Conservation (phyloP, 208 protist genomes). For the Trichomonas vaginalis region DNA sequence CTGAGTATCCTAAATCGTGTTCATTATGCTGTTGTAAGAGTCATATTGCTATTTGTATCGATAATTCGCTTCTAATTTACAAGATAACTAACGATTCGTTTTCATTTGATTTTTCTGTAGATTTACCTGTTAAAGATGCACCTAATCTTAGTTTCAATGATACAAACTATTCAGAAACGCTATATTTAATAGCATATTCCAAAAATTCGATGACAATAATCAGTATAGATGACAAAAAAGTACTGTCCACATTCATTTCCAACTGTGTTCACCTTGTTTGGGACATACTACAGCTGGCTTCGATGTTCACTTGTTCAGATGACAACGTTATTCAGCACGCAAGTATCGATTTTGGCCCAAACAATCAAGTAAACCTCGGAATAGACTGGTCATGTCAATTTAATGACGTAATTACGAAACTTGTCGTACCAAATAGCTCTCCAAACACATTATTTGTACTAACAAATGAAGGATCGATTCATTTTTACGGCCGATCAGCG, state of each 20-base stretch:
- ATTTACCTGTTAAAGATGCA: background rate
- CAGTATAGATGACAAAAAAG: background rate
- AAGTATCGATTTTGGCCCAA: background rate
- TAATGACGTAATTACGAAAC: background rate
- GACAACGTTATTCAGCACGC: background rate
- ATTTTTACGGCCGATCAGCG: background rate
- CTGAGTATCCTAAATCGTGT: background rate
- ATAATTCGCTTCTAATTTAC: background rate
- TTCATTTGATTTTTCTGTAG: background rate
- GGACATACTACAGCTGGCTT: background rate
- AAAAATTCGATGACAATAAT: background rate
- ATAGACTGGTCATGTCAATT: background rate
- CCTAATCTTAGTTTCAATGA: background rate
- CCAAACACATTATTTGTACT: background rate
- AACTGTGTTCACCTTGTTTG: background rate
- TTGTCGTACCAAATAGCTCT: background rate
- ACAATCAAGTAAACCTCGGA: background rate
- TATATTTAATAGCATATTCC: background rate
- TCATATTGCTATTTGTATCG: background rate
- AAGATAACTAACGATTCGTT: background rate
- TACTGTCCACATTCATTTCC: background rate
- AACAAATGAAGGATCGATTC: background rate
- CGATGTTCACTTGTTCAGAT: background rate
- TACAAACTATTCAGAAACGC: background rate
- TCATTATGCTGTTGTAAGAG: background rate